A percentile compares a stretch with the other conserved stretches of the same genome.
Conservation (phyloP, 805 yeast species). For the Scheffersomyces ergatensis region DNA sequence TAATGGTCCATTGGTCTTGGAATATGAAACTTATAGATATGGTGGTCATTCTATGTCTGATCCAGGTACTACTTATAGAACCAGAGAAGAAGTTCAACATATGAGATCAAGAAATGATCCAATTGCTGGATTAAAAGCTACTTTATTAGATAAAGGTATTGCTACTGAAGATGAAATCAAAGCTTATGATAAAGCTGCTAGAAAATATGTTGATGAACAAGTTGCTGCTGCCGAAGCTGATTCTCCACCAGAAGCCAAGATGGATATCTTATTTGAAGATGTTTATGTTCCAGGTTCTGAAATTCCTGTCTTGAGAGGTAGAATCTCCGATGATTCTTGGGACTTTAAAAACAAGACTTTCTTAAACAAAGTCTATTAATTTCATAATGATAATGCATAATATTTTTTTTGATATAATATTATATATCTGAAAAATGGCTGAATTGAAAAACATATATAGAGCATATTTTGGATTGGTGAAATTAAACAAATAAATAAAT, state of each 20-base stretch:
- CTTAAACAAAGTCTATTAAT: slow-evolving; percentile 45
- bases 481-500: no score
- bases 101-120: slow-evolving; percentile 99
- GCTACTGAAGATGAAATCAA: slow-evolving; percentile 95
- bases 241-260: slow-evolving; percentile 93
- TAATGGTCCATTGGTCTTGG: slow-evolving; percentile 94
- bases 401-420: no score
- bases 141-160: slow-evolving; percentile 74
- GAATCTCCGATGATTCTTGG: slow-evolving; percentile 96
- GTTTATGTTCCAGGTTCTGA: slow-evolving; percentile 95
- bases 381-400: no score
- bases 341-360: slow-evolving; percentile 55
- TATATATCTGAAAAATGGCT: no score
- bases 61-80: slow-evolving; percentile 99
- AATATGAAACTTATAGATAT: slow-evolving; percentile 98
- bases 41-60: slow-evolving; percentile 99
- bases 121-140: slow-evolving; percentile 91
- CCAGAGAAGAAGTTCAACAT: slow-evolving; percentile 99
- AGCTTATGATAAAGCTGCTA: slow-evolving; percentile 91
- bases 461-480: no score
- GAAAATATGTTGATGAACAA: slow-evolving; percentile 93
- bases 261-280: slow-evolving; percentile 93
- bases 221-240: slow-evolving; percentile 90
- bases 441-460: no score
- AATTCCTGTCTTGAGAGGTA: slow-evolving; percentile 90